These are phyloP conservation scores for Phascolomyces articulosus DNA, from an alignment of 371 early-diverging fungal species.

Conservation along the genomic window DNA sequence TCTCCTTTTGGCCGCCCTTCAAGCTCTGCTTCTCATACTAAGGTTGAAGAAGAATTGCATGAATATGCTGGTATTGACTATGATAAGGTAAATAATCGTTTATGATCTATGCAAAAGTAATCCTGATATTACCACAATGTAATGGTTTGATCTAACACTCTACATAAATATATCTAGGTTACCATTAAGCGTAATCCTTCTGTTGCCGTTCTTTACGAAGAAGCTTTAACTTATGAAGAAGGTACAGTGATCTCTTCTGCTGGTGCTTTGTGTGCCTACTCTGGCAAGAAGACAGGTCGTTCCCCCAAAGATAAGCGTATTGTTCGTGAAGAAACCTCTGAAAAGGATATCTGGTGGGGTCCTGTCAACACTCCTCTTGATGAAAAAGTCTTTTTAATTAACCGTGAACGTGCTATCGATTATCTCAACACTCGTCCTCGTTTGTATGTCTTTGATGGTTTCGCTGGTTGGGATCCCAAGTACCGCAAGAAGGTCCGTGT, in stretches of 20 bases:
- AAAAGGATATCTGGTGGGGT: conserved; percentile 97
- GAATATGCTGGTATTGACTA: conserved; percentile 54
- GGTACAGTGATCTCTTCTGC: conserved; percentile 89
- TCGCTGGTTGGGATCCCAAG: conserved; percentile 94
- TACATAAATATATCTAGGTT: conserved; percentile 38
- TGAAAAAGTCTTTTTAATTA: conserved; percentile 89
- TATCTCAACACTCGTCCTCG: conserved; percentile 94
- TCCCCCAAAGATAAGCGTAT: conserved; percentile 95
- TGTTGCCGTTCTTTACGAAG: conserved; percentile 90
- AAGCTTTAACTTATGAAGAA: conserved; percentile 85
- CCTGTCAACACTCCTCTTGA: conserved; percentile 93
- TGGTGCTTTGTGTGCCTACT: conserved; percentile 91
- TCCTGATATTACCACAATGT: background rate
- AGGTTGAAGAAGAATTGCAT: conserved; percentile 56
- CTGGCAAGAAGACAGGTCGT: conserved; percentile 91
- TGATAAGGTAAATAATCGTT: conserved; percentile 41
- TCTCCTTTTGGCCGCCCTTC: conserved; percentile 40
- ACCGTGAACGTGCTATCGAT: conserved; percentile 95
- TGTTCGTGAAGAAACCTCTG: conserved; percentile 85
- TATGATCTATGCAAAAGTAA: no score
- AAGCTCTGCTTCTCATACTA: conserved; percentile 40
- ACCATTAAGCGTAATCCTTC: conserved; percentile 72
- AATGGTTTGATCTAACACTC: no score
- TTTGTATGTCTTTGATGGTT: conserved; percentile 96
- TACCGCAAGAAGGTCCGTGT: conserved; percentile 96